These are phyloP conservation scores for Cordyceps javanica DNA, from an alignment of 2,329 filamentous ascomycete species.

Conservation along the genomic window DNA sequence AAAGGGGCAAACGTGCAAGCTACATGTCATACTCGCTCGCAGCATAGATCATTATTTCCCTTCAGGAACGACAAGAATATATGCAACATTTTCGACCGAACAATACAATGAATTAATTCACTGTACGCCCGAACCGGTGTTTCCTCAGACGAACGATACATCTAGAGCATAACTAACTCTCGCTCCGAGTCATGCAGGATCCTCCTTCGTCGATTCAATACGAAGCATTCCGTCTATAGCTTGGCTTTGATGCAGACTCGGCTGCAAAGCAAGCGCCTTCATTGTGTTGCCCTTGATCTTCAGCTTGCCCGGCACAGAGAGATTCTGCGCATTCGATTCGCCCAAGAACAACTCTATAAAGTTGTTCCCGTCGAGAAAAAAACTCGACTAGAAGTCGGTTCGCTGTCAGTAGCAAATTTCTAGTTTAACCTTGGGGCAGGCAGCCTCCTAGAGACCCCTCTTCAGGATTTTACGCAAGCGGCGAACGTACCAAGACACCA, in stretches of 20 bases:
- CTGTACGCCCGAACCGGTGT: background rate
- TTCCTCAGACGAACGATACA: background rate
- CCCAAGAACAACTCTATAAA: constrained; percentile 70
- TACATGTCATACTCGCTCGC: background rate
- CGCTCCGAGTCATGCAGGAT: too few species aligned
- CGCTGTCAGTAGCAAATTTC: constrained; percentile 3
- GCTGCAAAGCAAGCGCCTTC: constrained; percentile 89
- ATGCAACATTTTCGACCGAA: too few species aligned
- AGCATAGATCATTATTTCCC: too few species aligned
- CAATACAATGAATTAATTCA: too few species aligned
- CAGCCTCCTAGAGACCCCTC: too few species aligned
- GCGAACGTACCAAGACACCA: background rate
- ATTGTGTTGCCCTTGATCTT: constrained; percentile 93
- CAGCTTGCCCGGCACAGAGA: constrained; percentile 89
- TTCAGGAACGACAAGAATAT: too few species aligned
- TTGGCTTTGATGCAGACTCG: constrained; percentile 74
- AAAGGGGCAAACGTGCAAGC: background rate
- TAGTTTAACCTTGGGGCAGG: too few species aligned
- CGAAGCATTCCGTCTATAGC: constrained; percentile 43
- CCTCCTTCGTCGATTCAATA: background rate
- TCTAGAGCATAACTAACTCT: background rate
- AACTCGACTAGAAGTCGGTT: constrained; percentile 57
- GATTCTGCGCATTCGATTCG: constrained; percentile 79
- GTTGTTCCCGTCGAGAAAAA: constrained; percentile 70
- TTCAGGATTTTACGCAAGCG: background rate